Evolutionary conservation across 345 rosid species (phyloP).

Genomic region (Acer negundo): DNA sequence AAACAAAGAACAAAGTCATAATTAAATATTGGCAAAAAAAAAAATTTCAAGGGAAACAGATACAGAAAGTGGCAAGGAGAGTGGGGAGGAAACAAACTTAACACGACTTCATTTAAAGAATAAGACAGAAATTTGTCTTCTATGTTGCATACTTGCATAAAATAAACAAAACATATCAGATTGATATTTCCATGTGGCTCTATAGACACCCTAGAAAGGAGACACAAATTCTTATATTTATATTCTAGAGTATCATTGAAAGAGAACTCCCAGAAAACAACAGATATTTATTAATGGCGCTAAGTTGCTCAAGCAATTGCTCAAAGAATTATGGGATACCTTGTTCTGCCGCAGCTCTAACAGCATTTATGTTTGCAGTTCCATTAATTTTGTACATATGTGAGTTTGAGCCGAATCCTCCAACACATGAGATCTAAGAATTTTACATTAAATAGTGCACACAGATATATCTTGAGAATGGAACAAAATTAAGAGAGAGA

Average conservation of each 20-base stretch:
- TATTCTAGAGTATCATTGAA: neutral
- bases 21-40: no score
- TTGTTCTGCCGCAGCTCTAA: slow-evolving; percentile 55
- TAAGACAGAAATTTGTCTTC: neutral
- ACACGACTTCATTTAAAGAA: neutral
- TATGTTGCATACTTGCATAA: neutral
- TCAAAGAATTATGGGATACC: slow-evolving; percentile 30
- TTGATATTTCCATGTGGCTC: neutral
- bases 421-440: slow-evolving; percentile 61
- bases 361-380: slow-evolving; percentile 58
- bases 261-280: neutral
- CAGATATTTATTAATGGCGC: neutral
- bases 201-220: neutral
- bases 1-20: no score
- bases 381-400: slow-evolving; percentile 60
- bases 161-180: neutral
- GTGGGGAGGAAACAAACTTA: neutral
- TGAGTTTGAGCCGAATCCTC: slow-evolving; percentile 62
- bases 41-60: neutral
- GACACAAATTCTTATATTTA: neutral
- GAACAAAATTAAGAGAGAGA: no score
- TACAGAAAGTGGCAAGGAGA: neutral
- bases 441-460: slow-evolving; percentile 7
- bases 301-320: neutral
- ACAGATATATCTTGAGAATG: neutral